Conservation (phyloP, 345 rosid genomes). For the Dovyalis caffra region DNA sequence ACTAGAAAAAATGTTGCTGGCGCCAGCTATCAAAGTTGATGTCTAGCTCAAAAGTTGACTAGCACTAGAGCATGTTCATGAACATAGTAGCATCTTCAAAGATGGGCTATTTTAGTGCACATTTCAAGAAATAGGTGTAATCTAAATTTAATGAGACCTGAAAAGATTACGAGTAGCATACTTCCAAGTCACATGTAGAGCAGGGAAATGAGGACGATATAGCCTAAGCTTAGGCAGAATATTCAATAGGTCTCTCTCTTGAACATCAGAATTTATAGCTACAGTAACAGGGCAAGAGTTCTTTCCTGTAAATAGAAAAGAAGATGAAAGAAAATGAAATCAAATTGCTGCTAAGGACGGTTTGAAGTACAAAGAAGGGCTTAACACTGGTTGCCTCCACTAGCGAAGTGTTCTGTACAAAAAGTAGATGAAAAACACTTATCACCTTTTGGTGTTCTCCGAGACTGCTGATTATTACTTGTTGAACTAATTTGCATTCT, state of each 20-base stretch:
- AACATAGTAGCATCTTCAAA: too few species aligned
- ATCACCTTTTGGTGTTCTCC: constrained; percentile 27
- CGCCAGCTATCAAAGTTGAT: too few species aligned
- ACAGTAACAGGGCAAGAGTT: constrained; percentile 24
- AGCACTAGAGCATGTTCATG: not conserved
- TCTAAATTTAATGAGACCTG: not conserved
- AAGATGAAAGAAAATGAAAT: not conserved
- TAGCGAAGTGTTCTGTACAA: not conserved
- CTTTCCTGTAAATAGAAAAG: constrained; percentile 29
- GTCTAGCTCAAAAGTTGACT: not conserved
- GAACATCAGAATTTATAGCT: constrained; percentile 19
- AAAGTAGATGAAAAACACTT: not conserved
- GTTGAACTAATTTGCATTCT: constrained; percentile 8
- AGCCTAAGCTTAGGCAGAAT: constrained; percentile 15
- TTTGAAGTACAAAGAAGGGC: too few species aligned
- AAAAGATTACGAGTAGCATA: constrained; percentile 10
- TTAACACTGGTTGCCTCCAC: too few species aligned
- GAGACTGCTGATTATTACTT: not conserved
- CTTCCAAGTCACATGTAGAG: constrained; percentile 52
- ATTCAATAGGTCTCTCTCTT: constrained; percentile 20
- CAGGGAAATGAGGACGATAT: constrained; percentile 40
- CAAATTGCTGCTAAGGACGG: too few species aligned
- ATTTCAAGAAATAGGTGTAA: not conserved
- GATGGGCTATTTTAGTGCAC: not conserved
- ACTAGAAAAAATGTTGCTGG: too few species aligned